Evolutionary conservation across 148 eudicot species (phyloP).

Genomic region (Rhododendron ovatum): DNA sequence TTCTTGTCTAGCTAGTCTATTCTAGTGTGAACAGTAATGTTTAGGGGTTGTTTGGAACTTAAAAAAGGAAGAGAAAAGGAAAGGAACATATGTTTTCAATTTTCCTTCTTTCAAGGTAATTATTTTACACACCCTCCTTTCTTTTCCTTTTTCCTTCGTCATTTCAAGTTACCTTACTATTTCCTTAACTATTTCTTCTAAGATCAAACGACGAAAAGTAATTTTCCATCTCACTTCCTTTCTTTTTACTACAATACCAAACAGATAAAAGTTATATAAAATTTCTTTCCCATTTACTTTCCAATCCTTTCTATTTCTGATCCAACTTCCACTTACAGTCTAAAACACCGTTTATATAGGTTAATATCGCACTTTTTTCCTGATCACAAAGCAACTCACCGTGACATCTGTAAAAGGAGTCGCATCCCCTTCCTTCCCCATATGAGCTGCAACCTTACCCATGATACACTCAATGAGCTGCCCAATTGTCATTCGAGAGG

Average conservation of each 20-base stretch:
- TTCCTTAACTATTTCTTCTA: background rate
- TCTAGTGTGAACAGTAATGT: background rate
- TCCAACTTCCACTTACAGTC: background rate
- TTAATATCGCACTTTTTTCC: background rate
- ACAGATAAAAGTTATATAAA: background rate
- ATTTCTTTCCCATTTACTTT: background rate
- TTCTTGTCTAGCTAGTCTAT: background rate
- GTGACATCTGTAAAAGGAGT: conserved; percentile 99
- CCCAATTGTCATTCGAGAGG: conserved; percentile 98
- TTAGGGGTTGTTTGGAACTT: background rate
- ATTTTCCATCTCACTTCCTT: background rate
- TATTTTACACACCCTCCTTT: background rate
- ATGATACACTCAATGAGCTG: conserved; percentile 97
- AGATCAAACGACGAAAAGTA: background rate
- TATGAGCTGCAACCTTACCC: conserved; percentile 99
- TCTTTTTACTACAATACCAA: background rate
- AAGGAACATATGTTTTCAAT: background rate
- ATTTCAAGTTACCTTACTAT: background rate
- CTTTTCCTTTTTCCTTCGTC: background rate
- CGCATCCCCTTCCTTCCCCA: conserved; percentile 99
- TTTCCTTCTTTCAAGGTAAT: background rate
- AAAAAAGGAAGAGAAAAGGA: background rate
- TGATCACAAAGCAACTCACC: conserved; percentile 36
- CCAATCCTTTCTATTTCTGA: background rate
- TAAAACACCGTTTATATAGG: background rate